phyloP scores from a whole-genome alignment of 345 rosid species.

The Eucalyptus marginata region DNA sequence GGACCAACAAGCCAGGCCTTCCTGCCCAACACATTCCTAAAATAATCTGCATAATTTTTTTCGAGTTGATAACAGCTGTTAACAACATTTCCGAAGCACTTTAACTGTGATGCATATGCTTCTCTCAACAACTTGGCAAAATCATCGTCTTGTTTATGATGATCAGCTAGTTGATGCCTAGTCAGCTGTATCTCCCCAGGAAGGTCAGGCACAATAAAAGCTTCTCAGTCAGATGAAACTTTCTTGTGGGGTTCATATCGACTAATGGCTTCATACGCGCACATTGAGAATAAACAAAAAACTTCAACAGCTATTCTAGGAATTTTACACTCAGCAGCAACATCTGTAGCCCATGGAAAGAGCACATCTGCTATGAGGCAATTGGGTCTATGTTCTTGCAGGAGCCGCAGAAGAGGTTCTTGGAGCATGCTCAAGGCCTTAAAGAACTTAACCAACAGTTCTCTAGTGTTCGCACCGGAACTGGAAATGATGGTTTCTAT shows the following conservation, averaged over 20 bases:
- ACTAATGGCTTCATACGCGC: background rate
- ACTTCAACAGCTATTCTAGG: slow-evolving; percentile 27
- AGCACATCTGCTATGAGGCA: slow-evolving; percentile 27
- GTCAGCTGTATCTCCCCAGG: slow-evolving; percentile 19
- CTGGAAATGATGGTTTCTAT: slow-evolving; percentile 2
- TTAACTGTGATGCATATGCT: background rate
- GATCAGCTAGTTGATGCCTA: slow-evolving; percentile 14
- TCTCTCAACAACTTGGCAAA: background rate
- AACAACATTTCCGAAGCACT: slow-evolving; percentile 13
- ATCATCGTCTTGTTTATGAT: background rate
- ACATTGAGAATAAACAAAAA: slow-evolving; percentile 23
- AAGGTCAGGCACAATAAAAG: slow-evolving; percentile 12
- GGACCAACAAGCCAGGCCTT: slow-evolving; percentile 45
- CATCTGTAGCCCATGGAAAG: slow-evolving; percentile 14
- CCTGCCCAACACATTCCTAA: slow-evolving; percentile 11
- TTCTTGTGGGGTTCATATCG: slow-evolving; percentile 14
- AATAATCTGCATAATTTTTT: slow-evolving; percentile 22
- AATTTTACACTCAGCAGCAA: slow-evolving; percentile 4
- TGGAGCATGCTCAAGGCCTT: background rate
- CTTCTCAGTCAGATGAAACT: slow-evolving; percentile 8
- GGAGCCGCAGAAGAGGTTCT: background rate
- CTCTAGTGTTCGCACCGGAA: background rate
- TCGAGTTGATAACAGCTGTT: slow-evolving; percentile 50
- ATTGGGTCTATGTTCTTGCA: slow-evolving; percentile 3
- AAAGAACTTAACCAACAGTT: background rate